Conservation (phyloP, 768 basidiomycete genomes). For the Macrolepiota dolichaula region DNA sequence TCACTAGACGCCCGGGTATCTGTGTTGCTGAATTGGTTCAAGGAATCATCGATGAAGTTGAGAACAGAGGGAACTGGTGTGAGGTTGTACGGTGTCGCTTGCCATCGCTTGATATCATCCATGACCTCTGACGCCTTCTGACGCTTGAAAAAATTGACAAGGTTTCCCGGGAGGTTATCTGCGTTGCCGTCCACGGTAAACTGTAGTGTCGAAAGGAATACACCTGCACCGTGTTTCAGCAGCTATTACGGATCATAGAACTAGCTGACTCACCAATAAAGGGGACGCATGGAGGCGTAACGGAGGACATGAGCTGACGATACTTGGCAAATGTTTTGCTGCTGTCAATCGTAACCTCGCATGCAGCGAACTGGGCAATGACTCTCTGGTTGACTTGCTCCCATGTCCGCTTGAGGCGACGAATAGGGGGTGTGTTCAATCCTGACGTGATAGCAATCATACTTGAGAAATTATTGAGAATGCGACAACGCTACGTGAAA, state of each 20-base stretch:
- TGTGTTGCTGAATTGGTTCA: constrained; percentile 56
- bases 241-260: background rate
- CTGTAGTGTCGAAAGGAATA: constrained; percentile 94
- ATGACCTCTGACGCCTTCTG: constrained; percentile 96
- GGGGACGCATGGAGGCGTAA: constrained; percentile 92
- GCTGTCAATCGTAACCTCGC: constrained; percentile 89
- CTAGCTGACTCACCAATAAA: constrained; percentile 73
- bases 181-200: constrained; percentile 97
- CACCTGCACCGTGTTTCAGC: constrained; percentile 49
- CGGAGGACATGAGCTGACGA: constrained; percentile 73
- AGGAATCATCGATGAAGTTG: constrained; percentile 73
- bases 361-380: constrained; percentile 68
- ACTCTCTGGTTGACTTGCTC: constrained; percentile 79
- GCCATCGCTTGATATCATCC: constrained; percentile 95
- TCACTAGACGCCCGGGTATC: constrained; percentile 70
- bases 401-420: constrained; percentile 91
- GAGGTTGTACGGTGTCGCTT: constrained; percentile 87
- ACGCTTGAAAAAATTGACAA: constrained; percentile 96
- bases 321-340: constrained; percentile 95
- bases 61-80: constrained; percentile 62
- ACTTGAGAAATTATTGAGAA: constrained; percentile 91
- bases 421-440: constrained; percentile 89
- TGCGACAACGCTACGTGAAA: constrained; percentile 75
- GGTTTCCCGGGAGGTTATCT: constrained; percentile 65
- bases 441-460: constrained; percentile 96